Conservation (phyloP, 108 stramenopile genomes). For the Nitzschia sp. region DNA sequence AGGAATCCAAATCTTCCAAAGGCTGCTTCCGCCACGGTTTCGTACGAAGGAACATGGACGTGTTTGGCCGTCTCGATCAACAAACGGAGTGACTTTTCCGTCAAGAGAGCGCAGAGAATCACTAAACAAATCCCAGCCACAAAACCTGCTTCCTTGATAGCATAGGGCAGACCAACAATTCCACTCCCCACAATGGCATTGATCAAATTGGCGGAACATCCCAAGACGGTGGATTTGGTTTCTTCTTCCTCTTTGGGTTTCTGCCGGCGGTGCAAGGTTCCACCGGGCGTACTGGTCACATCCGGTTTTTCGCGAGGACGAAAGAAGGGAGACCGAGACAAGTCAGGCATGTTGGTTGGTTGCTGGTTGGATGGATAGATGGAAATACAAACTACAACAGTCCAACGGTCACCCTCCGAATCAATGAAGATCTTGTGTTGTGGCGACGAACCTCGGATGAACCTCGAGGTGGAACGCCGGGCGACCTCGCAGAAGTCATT, state of each 20-base stretch:
- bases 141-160: slow-evolving; percentile 76
- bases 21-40: slow-evolving; percentile 73
- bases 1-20: slow-evolving; percentile 74
- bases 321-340: slow-evolving; percentile 38
- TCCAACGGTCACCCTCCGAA: no score
- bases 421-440: no score
- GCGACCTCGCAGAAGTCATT: no score
- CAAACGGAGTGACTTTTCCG: slow-evolving; percentile 70
- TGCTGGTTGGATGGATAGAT: background rate
- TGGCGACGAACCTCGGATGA: no score
- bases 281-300: slow-evolving; percentile 16
- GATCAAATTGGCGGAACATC: slow-evolving; percentile 76
- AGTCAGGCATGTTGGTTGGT: slow-evolving; percentile 20
- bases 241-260: slow-evolving; percentile 35
- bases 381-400: background rate
- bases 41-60: slow-evolving; percentile 67
- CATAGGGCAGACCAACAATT: slow-evolving; percentile 87
- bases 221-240: slow-evolving; percentile 61
- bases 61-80: slow-evolving; percentile 80
- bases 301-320: slow-evolving; percentile 31
- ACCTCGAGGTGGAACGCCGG: no score
- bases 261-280: slow-evolving; percentile 12
- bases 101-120: slow-evolving; percentile 53
- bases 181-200: slow-evolving; percentile 87
- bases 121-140: slow-evolving; percentile 68